phyloP scores from a whole-genome alignment of 352 stramenopile genomes.

The Aphanomyces stellatus region DNA sequence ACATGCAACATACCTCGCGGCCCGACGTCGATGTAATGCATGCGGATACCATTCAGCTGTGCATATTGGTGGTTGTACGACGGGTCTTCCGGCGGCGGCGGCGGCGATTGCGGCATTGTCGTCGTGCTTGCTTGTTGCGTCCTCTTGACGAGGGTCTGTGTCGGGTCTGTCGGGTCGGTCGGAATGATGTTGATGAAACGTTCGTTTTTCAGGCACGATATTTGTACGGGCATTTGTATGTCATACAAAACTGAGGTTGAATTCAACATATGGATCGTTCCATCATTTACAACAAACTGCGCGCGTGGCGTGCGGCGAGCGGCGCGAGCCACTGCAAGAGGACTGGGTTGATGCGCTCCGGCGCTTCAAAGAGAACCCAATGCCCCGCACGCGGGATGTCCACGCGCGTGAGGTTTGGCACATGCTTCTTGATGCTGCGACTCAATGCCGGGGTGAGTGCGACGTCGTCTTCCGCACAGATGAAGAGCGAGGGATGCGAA shows the following conservation, averaged over 20 bases:
- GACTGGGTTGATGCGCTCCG: conserved; percentile 29
- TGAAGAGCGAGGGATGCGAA: conserved; percentile 34
- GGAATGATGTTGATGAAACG: too few relatives aligned
- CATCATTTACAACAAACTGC: too few relatives aligned
- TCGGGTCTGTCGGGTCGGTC: too few relatives aligned
- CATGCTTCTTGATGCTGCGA: neutral
- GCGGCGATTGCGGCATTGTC: neutral
- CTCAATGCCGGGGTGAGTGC: neutral
- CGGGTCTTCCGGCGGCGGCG: neutral
- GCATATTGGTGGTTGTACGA: conserved; percentile 22
- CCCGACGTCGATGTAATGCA: conserved; percentile 57
- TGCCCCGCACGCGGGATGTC: conserved; percentile 22
- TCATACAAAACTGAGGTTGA: too few relatives aligned
- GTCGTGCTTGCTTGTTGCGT: too few relatives aligned
- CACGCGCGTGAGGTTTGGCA: neutral
- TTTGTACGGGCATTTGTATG: too few relatives aligned
- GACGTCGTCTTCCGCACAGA: conserved; percentile 40
- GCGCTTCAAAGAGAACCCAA: conserved; percentile 34
- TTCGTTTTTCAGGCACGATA: too few relatives aligned
- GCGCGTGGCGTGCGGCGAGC: too few relatives aligned
- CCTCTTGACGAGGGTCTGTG: too few relatives aligned
- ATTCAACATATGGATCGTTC: too few relatives aligned
- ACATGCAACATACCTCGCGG: conserved; percentile 16
- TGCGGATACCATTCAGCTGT: conserved; percentile 23
- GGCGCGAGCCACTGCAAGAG: conserved; percentile 30